Evolutionary conservation across 106 monocot genomes (phyloP).

Genomic region (Allium sativum): DNA sequence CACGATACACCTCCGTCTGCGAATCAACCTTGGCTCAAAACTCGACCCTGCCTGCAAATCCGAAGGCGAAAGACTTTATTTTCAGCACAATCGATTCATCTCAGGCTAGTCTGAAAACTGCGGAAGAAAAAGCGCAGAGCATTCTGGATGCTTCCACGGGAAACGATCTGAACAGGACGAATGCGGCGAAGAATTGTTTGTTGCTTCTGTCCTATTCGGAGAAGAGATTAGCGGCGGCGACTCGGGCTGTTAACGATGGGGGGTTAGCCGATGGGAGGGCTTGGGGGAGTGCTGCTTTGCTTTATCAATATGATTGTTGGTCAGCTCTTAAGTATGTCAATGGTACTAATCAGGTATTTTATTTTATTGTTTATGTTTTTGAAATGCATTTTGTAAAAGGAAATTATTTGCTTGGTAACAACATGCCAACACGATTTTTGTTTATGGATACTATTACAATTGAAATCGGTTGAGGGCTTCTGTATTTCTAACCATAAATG

Average conservation of each 20-base stretch:
- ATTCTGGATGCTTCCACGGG: constrained; percentile 37
- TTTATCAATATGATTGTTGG: constrained; percentile 74
- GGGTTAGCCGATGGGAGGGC: constrained; percentile 20
- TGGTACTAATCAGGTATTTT: constrained; percentile 18
- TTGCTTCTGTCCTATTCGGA: constrained; percentile 39
- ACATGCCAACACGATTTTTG: no score
- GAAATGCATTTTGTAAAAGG: no score
- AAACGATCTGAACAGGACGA: constrained; percentile 36
- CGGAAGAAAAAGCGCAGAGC: constrained; percentile 15
- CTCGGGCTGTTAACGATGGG: constrained; percentile 1
- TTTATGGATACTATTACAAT: no score
- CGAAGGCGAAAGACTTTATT: constrained; percentile 21
- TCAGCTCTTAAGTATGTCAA: constrained; percentile 59
- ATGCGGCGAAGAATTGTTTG: constrained; percentile 57
- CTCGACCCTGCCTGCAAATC: constrained; percentile 18
- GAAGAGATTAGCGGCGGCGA: constrained; percentile 35
- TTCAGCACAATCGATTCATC: constrained; percentile 8
- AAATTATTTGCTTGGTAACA: no score
- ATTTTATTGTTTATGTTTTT: neutral
- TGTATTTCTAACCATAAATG: no score
- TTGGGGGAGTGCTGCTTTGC: constrained; percentile 45
- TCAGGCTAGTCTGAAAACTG: constrained; percentile 5
- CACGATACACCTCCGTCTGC: constrained; percentile 31
- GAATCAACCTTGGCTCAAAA: constrained; percentile 19
- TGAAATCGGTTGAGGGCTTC: no score